Evolutionary conservation across 768 basidiomycete species (phyloP).

Genomic region (Infundibulicybe gibba): DNA sequence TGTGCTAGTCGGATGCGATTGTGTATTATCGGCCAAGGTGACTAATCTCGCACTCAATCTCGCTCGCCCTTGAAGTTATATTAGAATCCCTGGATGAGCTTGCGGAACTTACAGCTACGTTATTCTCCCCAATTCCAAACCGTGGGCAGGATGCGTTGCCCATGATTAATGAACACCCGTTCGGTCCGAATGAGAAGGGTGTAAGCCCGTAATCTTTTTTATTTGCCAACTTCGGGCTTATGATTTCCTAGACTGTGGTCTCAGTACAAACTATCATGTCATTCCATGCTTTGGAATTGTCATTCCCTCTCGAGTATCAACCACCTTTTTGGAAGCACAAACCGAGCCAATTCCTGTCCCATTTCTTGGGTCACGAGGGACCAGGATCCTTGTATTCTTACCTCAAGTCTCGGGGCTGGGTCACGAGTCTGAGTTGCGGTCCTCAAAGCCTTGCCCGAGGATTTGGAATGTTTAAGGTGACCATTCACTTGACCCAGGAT

Average conservation of each 20-base stretch:
- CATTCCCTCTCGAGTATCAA: constrained; percentile 75
- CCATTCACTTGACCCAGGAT: constrained; percentile 73
- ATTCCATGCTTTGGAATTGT: constrained; percentile 79
- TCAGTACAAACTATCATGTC: constrained; percentile 88
- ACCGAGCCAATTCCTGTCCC: constrained; percentile 71
- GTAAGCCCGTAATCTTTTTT: constrained; percentile 37
- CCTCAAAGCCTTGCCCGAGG: constrained; percentile 72
- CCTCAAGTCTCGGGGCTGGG: constrained; percentile 87
- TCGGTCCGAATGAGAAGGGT: constrained; percentile 66
- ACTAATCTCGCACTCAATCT: neutral
- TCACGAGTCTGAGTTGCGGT: constrained; percentile 69
- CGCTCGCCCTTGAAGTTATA: constrained; percentile 2
- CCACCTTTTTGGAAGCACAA: constrained; percentile 73
- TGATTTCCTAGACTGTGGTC: constrained; percentile 60
- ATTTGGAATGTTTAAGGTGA: constrained; percentile 88
- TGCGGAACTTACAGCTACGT: constrained; percentile 50
- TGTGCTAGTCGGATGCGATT: constrained; percentile 81
- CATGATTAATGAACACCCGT: constrained; percentile 69
- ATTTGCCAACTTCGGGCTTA: constrained; percentile 4
- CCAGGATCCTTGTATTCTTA: constrained; percentile 89
- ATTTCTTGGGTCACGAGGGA: constrained; percentile 91
- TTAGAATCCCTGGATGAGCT: constrained; percentile 77
- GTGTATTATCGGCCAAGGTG: constrained; percentile 79
- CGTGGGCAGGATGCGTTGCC: constrained; percentile 58
- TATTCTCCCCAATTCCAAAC: constrained; percentile 74